These are phyloP conservation scores for Penicillium malachiteum DNA, from an alignment of 495 filamentous ascomycete species.

Conservation along the genomic window DNA sequence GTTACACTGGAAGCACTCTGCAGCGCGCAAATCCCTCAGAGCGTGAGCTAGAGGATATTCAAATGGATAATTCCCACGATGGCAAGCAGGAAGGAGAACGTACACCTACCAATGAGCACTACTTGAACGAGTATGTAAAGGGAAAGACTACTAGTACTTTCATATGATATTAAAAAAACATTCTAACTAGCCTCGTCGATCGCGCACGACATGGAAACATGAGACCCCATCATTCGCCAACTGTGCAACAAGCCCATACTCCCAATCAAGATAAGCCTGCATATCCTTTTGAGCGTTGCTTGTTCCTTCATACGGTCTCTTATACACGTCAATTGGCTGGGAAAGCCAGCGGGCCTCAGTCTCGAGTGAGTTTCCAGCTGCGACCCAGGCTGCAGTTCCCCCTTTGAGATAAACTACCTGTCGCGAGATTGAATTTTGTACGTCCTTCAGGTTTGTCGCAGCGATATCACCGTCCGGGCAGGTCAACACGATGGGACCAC, in stretches of 20 bases:
- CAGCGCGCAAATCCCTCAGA: conserved; percentile 64
- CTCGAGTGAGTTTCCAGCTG: conserved; percentile 16
- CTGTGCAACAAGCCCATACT: conserved; percentile 28
- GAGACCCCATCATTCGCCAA: conserved; percentile 27
- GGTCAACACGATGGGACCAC: conserved; percentile 25
- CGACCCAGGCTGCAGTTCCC: conserved; percentile 24
- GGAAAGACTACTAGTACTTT: too few species aligned
- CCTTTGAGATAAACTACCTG: conserved; percentile 16
- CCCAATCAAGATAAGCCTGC: conserved; percentile 31
- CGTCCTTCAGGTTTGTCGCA: conserved; percentile 34
- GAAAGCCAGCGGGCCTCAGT: conserved; percentile 24
- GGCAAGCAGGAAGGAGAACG: conserved; percentile 43
- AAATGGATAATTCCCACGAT: conserved; percentile 60
- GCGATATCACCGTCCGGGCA: conserved; percentile 34
- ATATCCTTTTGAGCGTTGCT: conserved; percentile 27
- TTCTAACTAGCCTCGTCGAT: not conserved
- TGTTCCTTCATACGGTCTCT: conserved; percentile 28
- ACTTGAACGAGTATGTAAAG: too few species aligned
- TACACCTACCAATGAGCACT: conserved; percentile 43
- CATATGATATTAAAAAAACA: too few species aligned
- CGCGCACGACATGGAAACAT: conserved; percentile 22
- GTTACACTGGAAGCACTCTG: conserved; percentile 83
- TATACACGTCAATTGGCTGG: conserved; percentile 26
- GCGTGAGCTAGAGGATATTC: conserved; percentile 31
- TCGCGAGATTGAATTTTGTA: conserved; percentile 3